Base-by-base conservation (phyloP, 2,329 filamentous ascomycete species). In the Xylariaceae sp. region DNA sequence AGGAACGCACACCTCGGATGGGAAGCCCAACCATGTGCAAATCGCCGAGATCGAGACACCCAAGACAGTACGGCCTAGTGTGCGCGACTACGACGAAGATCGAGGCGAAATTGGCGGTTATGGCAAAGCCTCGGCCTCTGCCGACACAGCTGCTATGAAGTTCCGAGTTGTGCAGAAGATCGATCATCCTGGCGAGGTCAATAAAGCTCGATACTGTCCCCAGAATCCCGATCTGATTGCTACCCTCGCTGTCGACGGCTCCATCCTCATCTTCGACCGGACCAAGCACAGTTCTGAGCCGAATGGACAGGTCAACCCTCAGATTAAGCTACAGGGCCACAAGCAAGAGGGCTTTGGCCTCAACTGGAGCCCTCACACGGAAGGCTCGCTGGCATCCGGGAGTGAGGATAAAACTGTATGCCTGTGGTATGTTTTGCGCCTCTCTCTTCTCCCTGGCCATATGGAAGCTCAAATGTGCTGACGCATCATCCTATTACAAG, bases 141-240 rank as follows among this genome's bases (percentile, higher is more conserved):
- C 83, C 45, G 85, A 87, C 49, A 75, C 81, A 15, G 73, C 80
- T 14, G 71, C 78, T 29, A 83, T 97, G 62, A 88, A 86, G 56
- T 95, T 94, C 70, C 84, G 85, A 50, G 85, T 98, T 55, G 83
- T 92, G 36, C 92, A 98, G 64, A 92, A 86, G 64, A 98, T 98
- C 60, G 85, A 94, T 61, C 92, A 98, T 61, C 88, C 89, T 12
- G 86, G 87, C 48, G 92, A 98, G 64, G 88, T 98, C 60, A 98
- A 98, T 74, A 98, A 97, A 70, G 94, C 92, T 12, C 83, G 92
- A 51, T 97, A 97, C 60, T 89, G 96, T 65, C 92, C 92, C 9
- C 90, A 97, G 62, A 98, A 98, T 58, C 88, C 90, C 4, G 88
- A 98, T 56, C 81, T 98, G 41, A 94, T 98, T 54, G 92, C 92